Conservation (phyloP, 1,139 yeast genomes). For the Suhomyces choctaworum region DNA sequence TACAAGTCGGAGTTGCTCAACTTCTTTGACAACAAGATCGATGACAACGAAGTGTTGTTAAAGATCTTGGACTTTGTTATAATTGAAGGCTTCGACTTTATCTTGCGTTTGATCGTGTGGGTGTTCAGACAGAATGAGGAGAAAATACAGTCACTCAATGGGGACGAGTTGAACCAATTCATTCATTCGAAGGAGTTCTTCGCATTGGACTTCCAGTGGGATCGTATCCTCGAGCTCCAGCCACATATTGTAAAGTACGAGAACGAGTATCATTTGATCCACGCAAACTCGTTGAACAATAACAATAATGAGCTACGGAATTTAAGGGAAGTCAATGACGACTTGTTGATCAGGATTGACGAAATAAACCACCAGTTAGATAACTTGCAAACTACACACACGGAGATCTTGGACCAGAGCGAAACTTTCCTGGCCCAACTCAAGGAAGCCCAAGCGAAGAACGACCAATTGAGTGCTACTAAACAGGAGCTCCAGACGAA, state of each 20-base stretch:
- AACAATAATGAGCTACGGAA: conserved; percentile 43
- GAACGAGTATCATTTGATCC: conserved; percentile 45
- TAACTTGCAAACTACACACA: conserved; percentile 37
- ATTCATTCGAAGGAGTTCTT: conserved; percentile 28
- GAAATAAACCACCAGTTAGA: conserved; percentile 34
- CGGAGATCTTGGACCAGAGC: conserved; percentile 41
- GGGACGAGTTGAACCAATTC: conserved; percentile 31
- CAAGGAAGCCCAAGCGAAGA: conserved; percentile 23
- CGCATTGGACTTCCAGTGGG: conserved; percentile 16
- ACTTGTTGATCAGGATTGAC: conserved; percentile 30
- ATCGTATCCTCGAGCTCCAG: conserved; percentile 19
- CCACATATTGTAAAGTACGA: conserved; percentile 39
- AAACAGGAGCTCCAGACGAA: conserved; percentile 27
- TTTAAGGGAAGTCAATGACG: conserved; percentile 40
- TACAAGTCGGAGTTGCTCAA: conserved; percentile 27
- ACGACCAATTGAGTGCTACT: conserved; percentile 19
- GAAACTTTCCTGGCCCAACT: conserved; percentile 31
- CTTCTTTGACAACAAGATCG: conserved; percentile 24
- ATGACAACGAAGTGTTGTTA: conserved; percentile 14
- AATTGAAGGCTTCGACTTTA: conserved; percentile 44
- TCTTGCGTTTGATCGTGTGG: conserved; percentile 32
- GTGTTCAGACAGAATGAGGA: conserved; percentile 22
- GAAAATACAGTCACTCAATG: conserved; percentile 25
- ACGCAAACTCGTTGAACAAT: conserved; percentile 42
- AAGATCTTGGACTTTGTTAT: conserved; percentile 38